These are phyloP conservation scores for Platanus orientalis DNA, from an alignment of 164 flowering plant species.

Conservation along the genomic window DNA sequence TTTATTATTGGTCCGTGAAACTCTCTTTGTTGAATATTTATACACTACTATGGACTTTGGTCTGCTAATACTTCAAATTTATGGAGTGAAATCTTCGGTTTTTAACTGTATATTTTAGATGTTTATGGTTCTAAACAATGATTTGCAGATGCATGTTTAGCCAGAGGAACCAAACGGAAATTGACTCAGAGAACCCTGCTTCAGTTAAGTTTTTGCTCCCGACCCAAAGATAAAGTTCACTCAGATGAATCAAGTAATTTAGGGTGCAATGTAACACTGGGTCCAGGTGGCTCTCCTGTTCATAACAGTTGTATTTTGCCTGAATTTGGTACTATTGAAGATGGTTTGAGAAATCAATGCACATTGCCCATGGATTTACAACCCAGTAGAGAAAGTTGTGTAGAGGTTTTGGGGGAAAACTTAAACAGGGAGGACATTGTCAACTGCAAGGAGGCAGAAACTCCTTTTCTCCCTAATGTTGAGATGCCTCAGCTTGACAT, in stretches of 20 bases:
- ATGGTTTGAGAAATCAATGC: conserved; percentile 5
- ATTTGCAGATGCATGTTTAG: conserved; percentile 67
- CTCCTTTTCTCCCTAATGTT: conserved; percentile 5
- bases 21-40: no score
- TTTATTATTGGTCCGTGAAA: no score
- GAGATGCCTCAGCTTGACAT: conserved; percentile 15
- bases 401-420: conserved; percentile 17
- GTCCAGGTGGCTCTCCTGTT: conserved; percentile 6
- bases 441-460: conserved; percentile 11
- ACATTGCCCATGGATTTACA: not conserved
- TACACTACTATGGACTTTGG: no score
- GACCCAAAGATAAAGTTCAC: conserved; percentile 22
- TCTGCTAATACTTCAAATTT: no score
- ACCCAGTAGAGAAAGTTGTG: conserved; percentile 5
- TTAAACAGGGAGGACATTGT: conserved; percentile 6
- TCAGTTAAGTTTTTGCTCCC: conserved; percentile 51
- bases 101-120: not conserved
- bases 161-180: conserved; percentile 68
- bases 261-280: conserved; percentile 1
- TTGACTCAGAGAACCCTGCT: conserved; percentile 75
- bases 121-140: conserved; percentile 14
- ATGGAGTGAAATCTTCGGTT: no score
- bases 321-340: conserved; percentile 16
- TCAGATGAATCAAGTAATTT: conserved; percentile 16
- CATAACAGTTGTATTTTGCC: not conserved